Conservation (phyloP, 2,329 filamentous ascomycete genomes). For the Cryphonectria japonica region DNA sequence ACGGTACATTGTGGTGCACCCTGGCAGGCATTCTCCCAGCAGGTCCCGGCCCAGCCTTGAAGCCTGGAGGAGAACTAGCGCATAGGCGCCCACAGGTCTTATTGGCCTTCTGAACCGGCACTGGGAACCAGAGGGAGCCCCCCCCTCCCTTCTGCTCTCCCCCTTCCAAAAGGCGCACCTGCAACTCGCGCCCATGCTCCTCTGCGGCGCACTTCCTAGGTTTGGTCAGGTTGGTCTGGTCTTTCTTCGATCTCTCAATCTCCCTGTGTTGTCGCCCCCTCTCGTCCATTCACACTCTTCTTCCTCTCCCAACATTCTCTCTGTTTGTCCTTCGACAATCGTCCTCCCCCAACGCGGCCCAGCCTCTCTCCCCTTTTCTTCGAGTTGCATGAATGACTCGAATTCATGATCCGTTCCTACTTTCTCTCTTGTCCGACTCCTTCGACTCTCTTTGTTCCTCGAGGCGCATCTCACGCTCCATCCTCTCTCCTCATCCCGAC, state of each 20-base stretch:
- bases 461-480: conserved; percentile 35
- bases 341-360: conserved; percentile 14
- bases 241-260: conserved; percentile 22
- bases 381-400: conserved; percentile 30
- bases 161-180: conserved; percentile 7
- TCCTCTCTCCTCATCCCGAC: conserved; percentile 31
- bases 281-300: conserved; percentile 22
- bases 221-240: conserved; percentile 18
- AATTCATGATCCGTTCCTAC: conserved; percentile 27
- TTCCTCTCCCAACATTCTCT: conserved; percentile 27
- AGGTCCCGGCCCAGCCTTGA: conserved; percentile 3
- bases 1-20: conserved; percentile 9
- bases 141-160: background rate
- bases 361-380: conserved; percentile 8
- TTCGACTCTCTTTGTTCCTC: conserved; percentile 36
- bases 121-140: conserved; percentile 11
- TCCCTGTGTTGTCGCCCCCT: conserved; percentile 26
- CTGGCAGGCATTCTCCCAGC: conserved; percentile 10
- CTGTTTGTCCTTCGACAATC: conserved; percentile 25
- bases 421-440: conserved; percentile 32
- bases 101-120: conserved; percentile 16
- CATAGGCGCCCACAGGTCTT: conserved; percentile 8
- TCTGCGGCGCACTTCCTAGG: conserved; percentile 14
- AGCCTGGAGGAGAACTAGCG: conserved; percentile 14
- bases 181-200: conserved; percentile 15